Conservation (phyloP, 2,329 filamentous ascomycete species). For the Incumbomyces delicatus region DNA sequence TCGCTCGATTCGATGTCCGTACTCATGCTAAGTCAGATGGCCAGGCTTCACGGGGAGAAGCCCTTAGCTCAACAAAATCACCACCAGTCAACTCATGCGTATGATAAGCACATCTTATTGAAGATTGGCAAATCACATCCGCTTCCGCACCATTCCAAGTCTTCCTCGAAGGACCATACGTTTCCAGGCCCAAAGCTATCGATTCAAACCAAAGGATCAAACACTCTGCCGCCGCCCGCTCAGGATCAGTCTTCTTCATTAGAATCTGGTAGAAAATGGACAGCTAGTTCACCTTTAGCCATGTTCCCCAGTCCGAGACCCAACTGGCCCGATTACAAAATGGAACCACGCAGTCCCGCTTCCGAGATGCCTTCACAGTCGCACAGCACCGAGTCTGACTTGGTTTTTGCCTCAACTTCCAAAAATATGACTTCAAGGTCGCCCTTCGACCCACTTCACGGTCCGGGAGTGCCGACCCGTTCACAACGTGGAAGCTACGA, state of each 20-base stretch:
- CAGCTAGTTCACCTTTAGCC: conserved; percentile 31
- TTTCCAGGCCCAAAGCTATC: conserved; percentile 27
- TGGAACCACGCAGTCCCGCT: conserved; percentile 34
- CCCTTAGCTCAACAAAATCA: conserved; percentile 50
- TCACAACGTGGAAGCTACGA: conserved; percentile 56
- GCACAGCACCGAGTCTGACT: conserved; percentile 33
- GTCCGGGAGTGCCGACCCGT: conserved; percentile 27
- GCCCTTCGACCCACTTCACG: background rate
- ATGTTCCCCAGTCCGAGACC: conserved; percentile 32
- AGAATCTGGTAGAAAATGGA: conserved; percentile 25
- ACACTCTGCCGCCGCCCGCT: conserved; percentile 9
- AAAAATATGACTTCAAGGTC: conserved; percentile 12
- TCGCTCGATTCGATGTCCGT: background rate
- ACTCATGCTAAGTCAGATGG: conserved; percentile 2
- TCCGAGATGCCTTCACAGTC: conserved; percentile 24
- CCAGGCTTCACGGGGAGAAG: conserved; percentile 49
- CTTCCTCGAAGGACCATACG: conserved; percentile 24
- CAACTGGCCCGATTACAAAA: conserved; percentile 30
- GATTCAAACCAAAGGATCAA: conserved; percentile 16
- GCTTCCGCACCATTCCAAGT: conserved; percentile 36
- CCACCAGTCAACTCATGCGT: conserved; percentile 50
- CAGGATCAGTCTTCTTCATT: conserved; percentile 13
- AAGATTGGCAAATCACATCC: conserved; percentile 53
- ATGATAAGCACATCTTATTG: conserved; percentile 53
- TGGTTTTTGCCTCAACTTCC: conserved; percentile 23